A percentile compares a stretch with the other conserved stretches of the same genome.
phyloP scores from a whole-genome alignment of 2,329 filamentous ascomycete species.

The Aspergillus ruber region DNA sequence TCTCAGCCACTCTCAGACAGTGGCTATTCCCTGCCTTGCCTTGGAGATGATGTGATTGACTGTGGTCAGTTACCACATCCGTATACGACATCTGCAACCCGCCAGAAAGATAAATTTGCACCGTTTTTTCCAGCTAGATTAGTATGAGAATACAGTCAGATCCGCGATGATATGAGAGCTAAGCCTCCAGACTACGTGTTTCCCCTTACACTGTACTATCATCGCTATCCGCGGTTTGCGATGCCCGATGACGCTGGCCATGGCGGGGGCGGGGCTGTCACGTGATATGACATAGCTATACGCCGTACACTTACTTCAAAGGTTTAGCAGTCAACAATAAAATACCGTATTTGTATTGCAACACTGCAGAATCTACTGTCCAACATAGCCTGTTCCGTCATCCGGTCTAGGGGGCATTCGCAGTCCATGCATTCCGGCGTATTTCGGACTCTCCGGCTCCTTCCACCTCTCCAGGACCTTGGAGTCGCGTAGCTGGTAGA shows the following conservation, averaged over 20 bases:
- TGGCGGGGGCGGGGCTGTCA: slow-evolving; percentile 3
- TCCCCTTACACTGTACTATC: neutral
- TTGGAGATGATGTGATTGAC: too few species aligned
- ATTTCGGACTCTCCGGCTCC: slow-evolving; percentile 53
- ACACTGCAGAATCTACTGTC: slow-evolving; percentile 12
- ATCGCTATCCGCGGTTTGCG: neutral
- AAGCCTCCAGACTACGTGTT: too few species aligned
- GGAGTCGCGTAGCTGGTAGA: slow-evolving; percentile 57
- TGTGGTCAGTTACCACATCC: too few species aligned
- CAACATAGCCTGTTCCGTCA: slow-evolving; percentile 20
- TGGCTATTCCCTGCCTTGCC: too few species aligned
- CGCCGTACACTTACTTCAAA: too few species aligned
- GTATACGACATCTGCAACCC: too few species aligned
- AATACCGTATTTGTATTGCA: neutral
- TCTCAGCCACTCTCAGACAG: neutral
- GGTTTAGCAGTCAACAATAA: neutral
- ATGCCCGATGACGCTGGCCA: slow-evolving; percentile 1
- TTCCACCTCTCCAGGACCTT: slow-evolving; percentile 57
- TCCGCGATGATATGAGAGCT: too few species aligned
- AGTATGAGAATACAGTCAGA: too few species aligned
- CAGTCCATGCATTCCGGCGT: slow-evolving; percentile 63
- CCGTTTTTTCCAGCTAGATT: too few species aligned
- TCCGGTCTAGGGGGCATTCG: slow-evolving; percentile 37
- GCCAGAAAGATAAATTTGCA: too few species aligned
- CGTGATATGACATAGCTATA: neutral